Evolutionary conservation across 306 rosid species (phyloP).

Genomic region (Purshia tridentata): DNA sequence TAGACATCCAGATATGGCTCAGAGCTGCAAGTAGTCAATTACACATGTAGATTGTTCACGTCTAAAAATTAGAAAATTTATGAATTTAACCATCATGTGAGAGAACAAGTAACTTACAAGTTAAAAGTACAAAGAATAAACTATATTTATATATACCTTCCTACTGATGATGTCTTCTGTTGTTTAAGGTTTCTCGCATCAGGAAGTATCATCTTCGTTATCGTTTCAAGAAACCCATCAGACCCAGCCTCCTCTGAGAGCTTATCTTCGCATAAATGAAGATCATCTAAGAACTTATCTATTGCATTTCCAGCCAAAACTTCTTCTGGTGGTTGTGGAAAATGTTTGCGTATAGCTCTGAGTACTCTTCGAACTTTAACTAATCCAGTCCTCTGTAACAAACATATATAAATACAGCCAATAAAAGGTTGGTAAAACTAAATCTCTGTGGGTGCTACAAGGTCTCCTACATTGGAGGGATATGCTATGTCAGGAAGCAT

Average conservation of each 20-base stretch:
- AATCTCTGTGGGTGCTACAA: slow-evolving; percentile 12
- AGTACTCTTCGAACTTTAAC: slow-evolving; percentile 91
- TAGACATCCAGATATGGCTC: slow-evolving; percentile 90
- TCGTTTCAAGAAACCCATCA: slow-evolving; percentile 79
- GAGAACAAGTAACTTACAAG: slow-evolving; percentile 5
- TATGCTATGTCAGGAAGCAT: slow-evolving; percentile 7
- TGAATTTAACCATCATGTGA: slow-evolving; percentile 22
- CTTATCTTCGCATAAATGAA: slow-evolving; percentile 79
- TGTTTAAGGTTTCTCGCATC: slow-evolving; percentile 67
- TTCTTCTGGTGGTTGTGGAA: slow-evolving; percentile 87
- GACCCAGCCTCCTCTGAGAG: slow-evolving; percentile 97
- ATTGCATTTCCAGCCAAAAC: slow-evolving; percentile 77
- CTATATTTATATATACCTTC: slow-evolving; percentile 50
- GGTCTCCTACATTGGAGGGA: not conserved
- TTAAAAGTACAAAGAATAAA: not conserved
- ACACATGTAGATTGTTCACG: slow-evolving; percentile 27
- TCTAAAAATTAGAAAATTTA: not conserved
- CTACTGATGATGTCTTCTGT: slow-evolving; percentile 54
- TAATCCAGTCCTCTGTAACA: slow-evolving; percentile 79
- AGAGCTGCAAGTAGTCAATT: slow-evolving; percentile 59
- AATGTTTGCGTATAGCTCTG: slow-evolving; percentile 91
- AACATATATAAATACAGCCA: slow-evolving; percentile 21
- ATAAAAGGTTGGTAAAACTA: slow-evolving; percentile 28
- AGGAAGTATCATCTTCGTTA: slow-evolving; percentile 69
- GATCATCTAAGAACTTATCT: slow-evolving; percentile 87